Evolutionary conservation across 257 asterid genomes (phyloP), one percentile per base, ranked within the genome.

Genomic region (Nicotiana noctiflora): DNA sequence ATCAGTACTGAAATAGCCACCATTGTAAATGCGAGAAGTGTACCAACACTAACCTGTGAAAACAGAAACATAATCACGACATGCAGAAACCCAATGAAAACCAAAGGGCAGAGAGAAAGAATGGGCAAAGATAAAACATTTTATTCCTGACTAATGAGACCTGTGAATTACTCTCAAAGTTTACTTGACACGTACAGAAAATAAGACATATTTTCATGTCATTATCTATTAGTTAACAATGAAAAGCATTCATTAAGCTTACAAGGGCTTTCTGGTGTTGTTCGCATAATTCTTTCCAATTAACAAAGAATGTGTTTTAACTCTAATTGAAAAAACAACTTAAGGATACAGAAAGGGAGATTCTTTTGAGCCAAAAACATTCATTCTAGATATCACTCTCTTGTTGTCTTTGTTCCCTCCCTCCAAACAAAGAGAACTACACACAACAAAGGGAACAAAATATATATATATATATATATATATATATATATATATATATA

Each of bases 11-110:
- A 96, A 79, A 96, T 87, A 23, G 98, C 94, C 82, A 94, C 99
- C 93, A 91, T 90, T 6, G 98, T 94, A 70, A 93, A 96, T 25
- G 99, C 99, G 60, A 95, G 93, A 86, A 95, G 99, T 25, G 99
- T 95, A 64, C 99, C 99, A n/a, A 95, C 98, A 84, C 99, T 95
- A 79, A 95, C 99, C 99, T 95, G 96, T 88, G 87, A 55, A 46
- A 72, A 72, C 9, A 83, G 72, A 56, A 49, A 15, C 62, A 70
- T 51, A 18, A 76, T 86, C 67, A 87, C 59, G 19, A 46, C 61
- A 72, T 23, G 78, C 4, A 49, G 25, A 67, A 68, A 6, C 11
- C 32, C 10, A 9, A 17, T 55, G 21, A 55, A 55, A 55, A 17
- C 61, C 57, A 55, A 55, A 17, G 18, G 21, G 8, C 9, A 55